Evolutionary conservation across 1,284 basidiomycete species (phyloP), one percentile per base, ranked within the genome.

Genomic region (Boletus albobrunnescens): DNA sequence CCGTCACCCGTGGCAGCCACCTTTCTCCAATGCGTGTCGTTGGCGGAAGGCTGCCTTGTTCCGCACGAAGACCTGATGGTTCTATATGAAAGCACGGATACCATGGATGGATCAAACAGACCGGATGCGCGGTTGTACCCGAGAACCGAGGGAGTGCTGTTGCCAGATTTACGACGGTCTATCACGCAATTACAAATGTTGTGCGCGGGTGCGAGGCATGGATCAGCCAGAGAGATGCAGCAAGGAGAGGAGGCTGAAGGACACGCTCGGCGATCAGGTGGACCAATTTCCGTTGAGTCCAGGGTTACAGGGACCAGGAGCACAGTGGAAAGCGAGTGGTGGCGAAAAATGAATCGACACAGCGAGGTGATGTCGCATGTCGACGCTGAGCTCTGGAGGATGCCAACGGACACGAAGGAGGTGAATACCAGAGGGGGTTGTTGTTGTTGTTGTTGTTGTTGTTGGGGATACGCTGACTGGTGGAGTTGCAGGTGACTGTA

Each of bases 11-110:
- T 88, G 35, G 84, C 83, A n/a, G 69, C 72, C 12, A 81, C 87
- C 3, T 94, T 90, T 67, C 76, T 96, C 30, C 77, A 83, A 59
- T 71, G 73, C n/a, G 58, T 91, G 31, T 81, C 81, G 54, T 67
- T 71, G 23, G 71, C 71, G 9, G 83, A 91, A 66, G 79, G 81
- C 4, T 71, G 71, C 42, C 50, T 59, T 49, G 58, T 77, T 54
- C 57, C 70, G 44, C 68, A 65, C 47, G 63, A 65, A 60, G 63
- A 64, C 63, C 63, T 64, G 51, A 60, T 56, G 60, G 63, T 28
- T 23, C 55, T 81, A 40, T 80, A 78, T 62, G 64, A 64, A 60
- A 51, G 44, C 24, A 58, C 52, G 49, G 35, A 51, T 40, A 20
- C 43, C 19, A 43, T 38, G 31, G 49, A 60, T 32, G 53, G 46